Conservation (phyloP, 2,329 filamentous ascomycete species). For the Aspergillus bombycis region DNA sequence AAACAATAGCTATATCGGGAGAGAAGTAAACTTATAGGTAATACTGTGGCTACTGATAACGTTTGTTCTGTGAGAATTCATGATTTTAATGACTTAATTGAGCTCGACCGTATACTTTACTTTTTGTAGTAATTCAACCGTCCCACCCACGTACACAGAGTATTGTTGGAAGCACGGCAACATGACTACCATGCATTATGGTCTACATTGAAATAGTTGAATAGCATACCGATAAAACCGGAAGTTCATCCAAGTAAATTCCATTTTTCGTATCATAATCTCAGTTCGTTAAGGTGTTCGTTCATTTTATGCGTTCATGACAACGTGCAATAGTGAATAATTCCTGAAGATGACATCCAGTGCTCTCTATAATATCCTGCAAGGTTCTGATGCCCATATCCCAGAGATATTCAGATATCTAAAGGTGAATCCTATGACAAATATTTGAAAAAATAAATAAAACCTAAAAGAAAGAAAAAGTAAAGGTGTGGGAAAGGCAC, state of each 20-base stretch:
- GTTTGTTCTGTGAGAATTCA: no score
- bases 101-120: no score
- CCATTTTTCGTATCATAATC: neutral
- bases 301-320: neutral
- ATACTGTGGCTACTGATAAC: conserved; percentile 1
- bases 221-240: neutral
- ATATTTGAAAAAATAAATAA: neutral
- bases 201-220: no score
- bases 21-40: no score
- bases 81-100: no score
- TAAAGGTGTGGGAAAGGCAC: neutral
- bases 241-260: neutral
- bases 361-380: neutral
- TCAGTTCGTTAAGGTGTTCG: neutral
- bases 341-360: neutral
- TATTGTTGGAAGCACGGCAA: no score
- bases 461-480: neutral
- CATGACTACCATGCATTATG: no score
- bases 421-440: neutral
- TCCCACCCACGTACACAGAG: no score
- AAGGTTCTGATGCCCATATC: neutral
- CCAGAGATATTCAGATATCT: neutral
- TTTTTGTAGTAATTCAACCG: no score
- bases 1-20: no score
- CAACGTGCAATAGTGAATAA: neutral